phyloP scores from a whole-genome alignment of 768 basidiomycete species.

The Hypholoma fasciculare region DNA sequence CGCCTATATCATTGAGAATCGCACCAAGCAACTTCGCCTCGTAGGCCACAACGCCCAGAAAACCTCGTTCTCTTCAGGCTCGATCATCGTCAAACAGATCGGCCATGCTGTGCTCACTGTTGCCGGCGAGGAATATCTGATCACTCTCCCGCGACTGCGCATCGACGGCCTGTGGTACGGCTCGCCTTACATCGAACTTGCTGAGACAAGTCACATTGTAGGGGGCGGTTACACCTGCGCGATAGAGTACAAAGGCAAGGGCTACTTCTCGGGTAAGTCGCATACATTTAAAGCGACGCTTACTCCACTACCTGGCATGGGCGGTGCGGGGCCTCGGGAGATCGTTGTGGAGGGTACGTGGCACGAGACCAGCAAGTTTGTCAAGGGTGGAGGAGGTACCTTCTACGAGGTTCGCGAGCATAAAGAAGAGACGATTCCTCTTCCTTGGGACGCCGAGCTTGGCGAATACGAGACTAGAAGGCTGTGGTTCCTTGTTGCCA shows the following conservation, averaged over 20 bases:
- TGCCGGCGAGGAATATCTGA: slow-evolving; percentile 64
- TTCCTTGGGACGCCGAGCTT: slow-evolving; percentile 58
- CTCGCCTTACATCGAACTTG: slow-evolving; percentile 90
- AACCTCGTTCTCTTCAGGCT: slow-evolving; percentile 84
- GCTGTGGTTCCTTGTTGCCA: slow-evolving; percentile 84
- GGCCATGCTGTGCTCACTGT: slow-evolving; percentile 89
- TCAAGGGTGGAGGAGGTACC: slow-evolving; percentile 40
- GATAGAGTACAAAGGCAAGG: slow-evolving; percentile 96
- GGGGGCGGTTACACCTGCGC: slow-evolving; percentile 41
- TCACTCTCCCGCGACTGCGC: slow-evolving; percentile 88
- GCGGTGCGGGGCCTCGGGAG: slow-evolving; percentile 34
- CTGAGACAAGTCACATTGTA: slow-evolving; percentile 77
- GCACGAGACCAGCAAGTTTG: slow-evolving; percentile 65
- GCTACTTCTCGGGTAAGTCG: slow-evolving; percentile 91
- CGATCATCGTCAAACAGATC: slow-evolving; percentile 90
- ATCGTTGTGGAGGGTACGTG: slow-evolving; percentile 78
- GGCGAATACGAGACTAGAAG: slow-evolving; percentile 85
- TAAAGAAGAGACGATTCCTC: slow-evolving; percentile 72
- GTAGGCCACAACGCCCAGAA: slow-evolving; percentile 94
- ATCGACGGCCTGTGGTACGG: slow-evolving; percentile 95
- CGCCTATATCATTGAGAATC: slow-evolving; percentile 86
- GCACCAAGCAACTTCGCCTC: slow-evolving; percentile 69
- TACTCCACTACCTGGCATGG: slow-evolving; percentile 45
- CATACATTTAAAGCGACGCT: slow-evolving; percentile 89
- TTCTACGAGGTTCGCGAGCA: slow-evolving; percentile 79